phyloP scores from a whole-genome alignment of 768 basidiomycete genomes.

The Tylopilus plumbeoviolaceoides region DNA sequence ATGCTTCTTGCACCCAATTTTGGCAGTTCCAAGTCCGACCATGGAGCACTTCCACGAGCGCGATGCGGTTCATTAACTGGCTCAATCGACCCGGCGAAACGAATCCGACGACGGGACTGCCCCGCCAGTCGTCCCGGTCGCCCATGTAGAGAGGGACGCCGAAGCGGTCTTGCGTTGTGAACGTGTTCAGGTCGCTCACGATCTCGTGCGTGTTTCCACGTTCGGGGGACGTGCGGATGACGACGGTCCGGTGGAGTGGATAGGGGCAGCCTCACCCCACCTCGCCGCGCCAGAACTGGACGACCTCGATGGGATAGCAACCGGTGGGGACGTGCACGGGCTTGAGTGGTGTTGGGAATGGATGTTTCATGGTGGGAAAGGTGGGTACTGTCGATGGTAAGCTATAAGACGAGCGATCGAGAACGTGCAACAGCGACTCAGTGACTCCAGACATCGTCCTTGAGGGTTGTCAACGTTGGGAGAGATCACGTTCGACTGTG shows the following conservation, averaged over 20 bases:
- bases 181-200: slow-evolving; percentile 17
- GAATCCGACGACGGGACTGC: slow-evolving; percentile 18
- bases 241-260: slow-evolving; percentile 27
- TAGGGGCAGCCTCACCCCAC: slow-evolving; percentile 1
- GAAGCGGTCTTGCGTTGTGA: slow-evolving; percentile 4
- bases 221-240: slow-evolving; percentile 16
- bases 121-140: slow-evolving; percentile 18
- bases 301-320: slow-evolving; percentile 21
- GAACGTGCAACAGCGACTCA: background rate
- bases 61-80: slow-evolving; percentile 11
- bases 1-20: slow-evolving; percentile 26
- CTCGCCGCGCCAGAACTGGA: slow-evolving; percentile 28
- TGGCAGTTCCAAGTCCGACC: slow-evolving; percentile 26
- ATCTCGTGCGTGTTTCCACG: slow-evolving; percentile 23
- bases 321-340: slow-evolving; percentile 17
- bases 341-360: slow-evolving; percentile 11
- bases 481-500: background rate
- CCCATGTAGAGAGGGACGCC: slow-evolving; percentile 3
- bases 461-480: background rate
- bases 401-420: background rate
- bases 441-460: slow-evolving; percentile 2
- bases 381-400: background rate
- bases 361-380: background rate
- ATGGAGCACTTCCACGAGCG: slow-evolving; percentile 13
- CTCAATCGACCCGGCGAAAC: slow-evolving; percentile 11